Evolutionary conservation across 805 yeast genomes (phyloP), one percentile per base, ranked within the genome.

Genomic region (Pichia manshurica): DNA sequence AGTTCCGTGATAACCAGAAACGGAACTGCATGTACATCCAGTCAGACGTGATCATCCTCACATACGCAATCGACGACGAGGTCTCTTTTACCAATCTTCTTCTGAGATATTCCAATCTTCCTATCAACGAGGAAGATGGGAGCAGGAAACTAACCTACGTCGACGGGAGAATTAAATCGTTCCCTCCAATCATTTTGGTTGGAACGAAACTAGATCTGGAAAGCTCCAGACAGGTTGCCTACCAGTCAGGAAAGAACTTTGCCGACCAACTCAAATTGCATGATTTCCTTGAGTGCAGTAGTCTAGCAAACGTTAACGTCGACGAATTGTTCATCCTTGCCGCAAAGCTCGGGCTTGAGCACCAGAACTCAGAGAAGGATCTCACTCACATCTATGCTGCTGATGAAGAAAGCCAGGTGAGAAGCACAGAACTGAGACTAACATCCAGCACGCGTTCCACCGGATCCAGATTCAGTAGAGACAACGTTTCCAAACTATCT

Each of bases 131-230:
- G 20, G 47, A 46, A 22, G 39, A 22, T 19, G 43, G 44, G 3
- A 38, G 37, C 7, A 38, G 37, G 13, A 46, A 50, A 33, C 22
- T 44, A 20, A 46, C 29, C 3, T 37, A 42, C 21, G 12, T 32
- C 3, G 19, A 42, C 25, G 47, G 40, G 33, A 32, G 42, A 35
- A 28, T 47, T 2, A 51, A 43, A 21, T 34, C 37, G 13, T 44
- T 47, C 2, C 52, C 53, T 1, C 67, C 69, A 1, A 50, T 61
- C 16, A 49, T 67, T 2, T 73, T 87, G n/a, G 87, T 84, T 32
- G 96, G 95, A 15, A 82, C 84, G 63, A 85, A 84, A 63, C 72
- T 79, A 46, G 96, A 87, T 67, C 69, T 84, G 56, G 90, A 83
- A 56, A 76, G 75, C 42, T 84, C 81, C 56, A 75, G 96, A 63